Evolutionary conservation across 345 rosid species (phyloP), one percentile per base, ranked within the genome.

Genomic region (Cardamine occulta): DNA sequence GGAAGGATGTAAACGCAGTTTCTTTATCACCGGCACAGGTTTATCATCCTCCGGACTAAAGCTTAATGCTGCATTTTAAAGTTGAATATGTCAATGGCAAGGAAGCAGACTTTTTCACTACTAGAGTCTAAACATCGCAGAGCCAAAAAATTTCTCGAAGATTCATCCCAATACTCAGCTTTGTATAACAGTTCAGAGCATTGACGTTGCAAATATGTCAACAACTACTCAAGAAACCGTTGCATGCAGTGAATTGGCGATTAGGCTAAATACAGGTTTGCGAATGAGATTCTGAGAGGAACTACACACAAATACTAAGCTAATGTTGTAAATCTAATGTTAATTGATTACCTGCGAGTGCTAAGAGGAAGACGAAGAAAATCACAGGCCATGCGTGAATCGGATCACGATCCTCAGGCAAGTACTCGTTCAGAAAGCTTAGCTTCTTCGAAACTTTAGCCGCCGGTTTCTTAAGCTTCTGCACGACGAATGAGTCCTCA

Each of bases 401-500:
- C 1, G 97, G 98, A 80, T 93, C 90, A 74, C 96, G 95, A 88
- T 93, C 98, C 87, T 93, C 98, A 0, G 98, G 97, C 81, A 93
- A 86, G 54, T 78, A 89, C 71, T 93, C 96, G 15, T 93, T 93
- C 84, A 93, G 81, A 49, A 89, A 91, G 60, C 83, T 85, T 67
- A 93, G 83, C 64, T 86, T 85, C 62, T 82, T 83, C 19, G 86
- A 85, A 11, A 85, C 82, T 78, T 84, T 84, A n/a, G 88, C 88
- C 52, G 84, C 79, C 3, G 97, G 94, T 78, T 85, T 85, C 19
- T 89, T 66, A 2, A 93, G 82, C 81, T 89, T 93, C 48, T 66
- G 85, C 28, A 85, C 91, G 26, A 93, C 63, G 54, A 85, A 86
- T 1, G 98, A 93, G 79, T 93, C 91, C 62, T 93, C 91, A 1